phyloP scores from a whole-genome alignment of 345 rosid species.

The Aquilaria yunnanensis region DNA sequence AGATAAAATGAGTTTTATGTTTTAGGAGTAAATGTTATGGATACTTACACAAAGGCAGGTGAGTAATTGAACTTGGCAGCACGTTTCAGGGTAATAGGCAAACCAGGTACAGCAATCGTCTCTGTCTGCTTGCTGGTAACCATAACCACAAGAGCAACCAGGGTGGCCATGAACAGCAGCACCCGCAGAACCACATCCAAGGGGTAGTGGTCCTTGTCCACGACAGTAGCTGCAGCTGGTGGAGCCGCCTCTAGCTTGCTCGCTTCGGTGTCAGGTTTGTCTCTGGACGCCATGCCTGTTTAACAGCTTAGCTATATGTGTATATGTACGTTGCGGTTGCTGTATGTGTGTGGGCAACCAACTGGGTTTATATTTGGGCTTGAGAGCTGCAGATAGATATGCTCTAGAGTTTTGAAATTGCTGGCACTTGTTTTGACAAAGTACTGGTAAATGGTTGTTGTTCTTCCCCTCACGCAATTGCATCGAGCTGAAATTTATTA shows the following conservation, averaged over 20 bases:
- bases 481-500: neutral
- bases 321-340: neutral
- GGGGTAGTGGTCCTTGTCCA: slow-evolving; percentile 20
- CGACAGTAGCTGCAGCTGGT: slow-evolving; percentile 3
- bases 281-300: slow-evolving; percentile 40
- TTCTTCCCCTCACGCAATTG: slow-evolving; percentile 3
- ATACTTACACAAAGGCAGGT: slow-evolving; percentile 67
- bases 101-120: slow-evolving; percentile 20
- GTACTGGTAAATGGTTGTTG: no score
- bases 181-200: slow-evolving; percentile 44
- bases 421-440: no score
- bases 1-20: neutral
- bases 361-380: no score
- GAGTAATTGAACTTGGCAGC: slow-evolving; percentile 60
- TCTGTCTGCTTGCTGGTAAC: slow-evolving; percentile 54
- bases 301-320: neutral
- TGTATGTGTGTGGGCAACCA: neutral
- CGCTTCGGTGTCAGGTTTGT: slow-evolving; percentile 27
- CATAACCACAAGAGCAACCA: slow-evolving; percentile 47
- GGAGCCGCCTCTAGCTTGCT: slow-evolving; percentile 18
- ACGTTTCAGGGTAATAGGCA: slow-evolving; percentile 1
- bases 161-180: slow-evolving; percentile 42
- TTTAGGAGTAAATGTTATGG: no score
- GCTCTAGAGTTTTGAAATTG: no score
- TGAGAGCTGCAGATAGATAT: no score